A percentile compares a stretch with the other conserved stretches of the same genome.
Conservation (phyloP, 2,329 filamentous ascomycete genomes). For the Parastagonospora nodorum region DNA sequence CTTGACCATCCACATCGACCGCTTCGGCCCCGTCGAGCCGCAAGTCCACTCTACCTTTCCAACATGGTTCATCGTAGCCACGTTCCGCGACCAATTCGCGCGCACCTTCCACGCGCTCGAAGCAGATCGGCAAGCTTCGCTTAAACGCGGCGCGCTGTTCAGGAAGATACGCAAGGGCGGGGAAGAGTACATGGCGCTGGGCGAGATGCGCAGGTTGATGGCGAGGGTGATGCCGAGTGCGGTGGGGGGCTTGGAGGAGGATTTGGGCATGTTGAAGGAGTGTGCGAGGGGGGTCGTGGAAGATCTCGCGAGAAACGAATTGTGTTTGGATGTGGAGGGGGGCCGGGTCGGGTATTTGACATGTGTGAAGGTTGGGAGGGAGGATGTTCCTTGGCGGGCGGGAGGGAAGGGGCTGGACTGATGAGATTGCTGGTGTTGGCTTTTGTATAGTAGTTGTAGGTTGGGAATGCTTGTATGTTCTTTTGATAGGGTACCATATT, state of each 20-base stretch:
- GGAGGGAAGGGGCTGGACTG: neutral
- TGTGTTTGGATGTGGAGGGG: conserved; percentile 36
- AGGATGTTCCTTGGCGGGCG: conserved; percentile 38
- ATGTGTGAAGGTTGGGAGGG: conserved; percentile 33
- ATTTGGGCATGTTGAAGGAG: conserved; percentile 33
- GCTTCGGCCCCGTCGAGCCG: neutral
- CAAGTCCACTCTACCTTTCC: conserved; percentile 10
- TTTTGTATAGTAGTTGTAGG: neutral
- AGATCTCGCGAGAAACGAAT: conserved; percentile 21
- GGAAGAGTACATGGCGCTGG: conserved; percentile 31
- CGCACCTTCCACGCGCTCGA: conserved; percentile 19
- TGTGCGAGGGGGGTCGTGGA: conserved; percentile 23
- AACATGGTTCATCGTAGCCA: conserved; percentile 35
- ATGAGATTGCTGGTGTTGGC: neutral
- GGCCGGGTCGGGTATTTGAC: conserved; percentile 41
- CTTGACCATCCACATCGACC: conserved; percentile 16
- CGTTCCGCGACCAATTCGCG: conserved; percentile 39
- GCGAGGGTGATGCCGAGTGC: conserved; percentile 16
- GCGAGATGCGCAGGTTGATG: conserved; percentile 24
- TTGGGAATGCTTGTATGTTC: neutral
- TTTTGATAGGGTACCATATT: too few relatives aligned
- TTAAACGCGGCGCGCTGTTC: conserved; percentile 32
- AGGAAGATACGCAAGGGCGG: conserved; percentile 32
- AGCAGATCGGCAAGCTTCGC: neutral
- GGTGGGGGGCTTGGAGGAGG: conserved; percentile 23